Evolutionary conservation across 148 eudicot species (phyloP).

Genomic region (Cornus kousa): DNA sequence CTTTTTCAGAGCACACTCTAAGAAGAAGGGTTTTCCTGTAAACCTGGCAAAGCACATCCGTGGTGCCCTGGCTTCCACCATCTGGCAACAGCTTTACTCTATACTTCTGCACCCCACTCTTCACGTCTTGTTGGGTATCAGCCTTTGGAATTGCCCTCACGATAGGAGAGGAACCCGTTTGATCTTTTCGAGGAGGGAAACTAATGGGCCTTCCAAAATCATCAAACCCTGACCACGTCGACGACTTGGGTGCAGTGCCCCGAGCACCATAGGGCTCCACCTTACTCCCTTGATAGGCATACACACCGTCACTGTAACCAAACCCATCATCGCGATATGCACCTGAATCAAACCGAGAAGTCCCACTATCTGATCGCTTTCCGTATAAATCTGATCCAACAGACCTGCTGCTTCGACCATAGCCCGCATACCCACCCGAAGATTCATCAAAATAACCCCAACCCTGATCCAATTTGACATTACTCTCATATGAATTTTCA

Average conservation of each 20-base stretch:
- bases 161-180: conserved; percentile 46
- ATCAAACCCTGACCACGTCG: conserved; percentile 71
- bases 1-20: neutral
- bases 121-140: conserved; percentile 48
- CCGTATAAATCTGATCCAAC: conserved; percentile 33
- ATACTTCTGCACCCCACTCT: conserved; percentile 79
- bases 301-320: conserved; percentile 58
- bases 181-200: conserved; percentile 34
- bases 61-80: conserved; percentile 61
- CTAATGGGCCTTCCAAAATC: conserved; percentile 88
- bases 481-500: conserved; percentile 29
- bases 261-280: conserved; percentile 76
- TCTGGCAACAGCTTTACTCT: conserved; percentile 89
- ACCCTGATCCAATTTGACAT: conserved; percentile 32
- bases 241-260: conserved; percentile 54
- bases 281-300: conserved; percentile 64
- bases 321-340: conserved; percentile 33
- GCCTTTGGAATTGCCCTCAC: conserved; percentile 83
- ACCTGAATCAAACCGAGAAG: conserved; percentile 26
- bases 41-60: conserved; percentile 97
- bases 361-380: conserved; percentile 27
- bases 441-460: conserved; percentile 37
- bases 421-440: conserved; percentile 28
- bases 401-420: conserved; percentile 27
- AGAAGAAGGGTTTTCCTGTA: neutral